Evolutionary conservation across 176 grass and related monocot species (phyloP).

Genomic region (Oropetium thomaeum): DNA sequence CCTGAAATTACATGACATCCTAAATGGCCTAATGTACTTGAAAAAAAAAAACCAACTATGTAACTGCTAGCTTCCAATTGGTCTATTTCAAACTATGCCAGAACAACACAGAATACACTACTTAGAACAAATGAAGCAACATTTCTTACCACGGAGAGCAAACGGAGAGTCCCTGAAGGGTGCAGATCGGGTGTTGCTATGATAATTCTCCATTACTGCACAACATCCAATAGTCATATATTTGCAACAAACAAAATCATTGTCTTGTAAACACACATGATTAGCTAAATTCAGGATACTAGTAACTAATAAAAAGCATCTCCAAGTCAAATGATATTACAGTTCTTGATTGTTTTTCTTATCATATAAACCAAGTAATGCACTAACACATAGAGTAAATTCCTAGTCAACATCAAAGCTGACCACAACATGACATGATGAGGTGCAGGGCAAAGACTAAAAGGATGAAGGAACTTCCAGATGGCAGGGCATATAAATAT

Average conservation of each 20-base stretch:
- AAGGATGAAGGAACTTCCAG: neutral
- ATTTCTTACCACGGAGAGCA: slow-evolving; percentile 37
- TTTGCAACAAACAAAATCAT: slow-evolving; percentile 9
- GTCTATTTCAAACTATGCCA: neutral
- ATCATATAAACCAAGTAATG: neutral
- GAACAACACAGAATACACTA: neutral
- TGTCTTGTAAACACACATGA: neutral
- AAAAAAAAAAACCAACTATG: neutral
- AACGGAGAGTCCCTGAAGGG: slow-evolving; percentile 12
- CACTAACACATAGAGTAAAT: neutral
- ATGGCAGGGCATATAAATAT: neutral
- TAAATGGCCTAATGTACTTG: neutral
- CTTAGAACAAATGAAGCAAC: neutral
- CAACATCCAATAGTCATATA: neutral
- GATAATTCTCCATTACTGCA: slow-evolving; percentile 43
- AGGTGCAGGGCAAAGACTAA: neutral
- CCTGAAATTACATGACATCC: neutral
- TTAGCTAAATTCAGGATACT: neutral
- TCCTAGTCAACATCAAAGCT: neutral
- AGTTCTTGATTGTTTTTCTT: neutral
- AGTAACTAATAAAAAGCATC: neutral
- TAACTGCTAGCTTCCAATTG: neutral
- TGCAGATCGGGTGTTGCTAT: slow-evolving; percentile 12
- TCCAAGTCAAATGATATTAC: neutral
- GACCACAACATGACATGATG: neutral